A percentile compares a stretch with the other conserved stretches of the same genome.
phyloP scores from a whole-genome alignment of 2,329 filamentous ascomycete species.

The Colletotrichum karsti region DNA sequence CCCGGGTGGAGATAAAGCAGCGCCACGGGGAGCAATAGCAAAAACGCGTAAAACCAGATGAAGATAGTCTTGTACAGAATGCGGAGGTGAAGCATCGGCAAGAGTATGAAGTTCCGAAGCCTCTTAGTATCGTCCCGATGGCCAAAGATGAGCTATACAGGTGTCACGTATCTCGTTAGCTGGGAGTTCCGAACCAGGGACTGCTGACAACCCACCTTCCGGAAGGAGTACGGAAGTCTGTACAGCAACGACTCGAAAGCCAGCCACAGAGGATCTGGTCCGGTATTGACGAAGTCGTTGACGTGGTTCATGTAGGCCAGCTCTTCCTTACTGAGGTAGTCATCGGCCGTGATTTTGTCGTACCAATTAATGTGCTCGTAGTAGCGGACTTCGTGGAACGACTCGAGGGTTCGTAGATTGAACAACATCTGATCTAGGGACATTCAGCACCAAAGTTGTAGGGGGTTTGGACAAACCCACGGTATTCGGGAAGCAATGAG shows the following conservation, averaged over 20 bases:
- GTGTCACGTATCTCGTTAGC: rapidly evolving
- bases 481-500: not conserved
- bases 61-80: not conserved
- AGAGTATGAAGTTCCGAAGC: not conserved
- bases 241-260: not conserved
- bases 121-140: not conserved
- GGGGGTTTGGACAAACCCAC: no score
- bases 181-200: not conserved
- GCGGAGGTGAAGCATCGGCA: not conserved
- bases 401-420: not conserved
- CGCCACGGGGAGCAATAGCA: not conserved
- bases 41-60: not conserved
- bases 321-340: not conserved
- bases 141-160: not conserved
- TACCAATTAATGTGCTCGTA: not conserved
- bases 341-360: not conserved
- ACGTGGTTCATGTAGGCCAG: not conserved
- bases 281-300: not conserved
- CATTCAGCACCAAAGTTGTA: no score
- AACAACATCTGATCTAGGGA: not conserved
- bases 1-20: not conserved
- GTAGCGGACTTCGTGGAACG: not conserved
- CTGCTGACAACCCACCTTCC: not conserved
- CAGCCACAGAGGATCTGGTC: not conserved
- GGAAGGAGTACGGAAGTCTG: not conserved